phyloP scores from a whole-genome alignment of 345 rosid genomes.

The Adansonia digitata region DNA sequence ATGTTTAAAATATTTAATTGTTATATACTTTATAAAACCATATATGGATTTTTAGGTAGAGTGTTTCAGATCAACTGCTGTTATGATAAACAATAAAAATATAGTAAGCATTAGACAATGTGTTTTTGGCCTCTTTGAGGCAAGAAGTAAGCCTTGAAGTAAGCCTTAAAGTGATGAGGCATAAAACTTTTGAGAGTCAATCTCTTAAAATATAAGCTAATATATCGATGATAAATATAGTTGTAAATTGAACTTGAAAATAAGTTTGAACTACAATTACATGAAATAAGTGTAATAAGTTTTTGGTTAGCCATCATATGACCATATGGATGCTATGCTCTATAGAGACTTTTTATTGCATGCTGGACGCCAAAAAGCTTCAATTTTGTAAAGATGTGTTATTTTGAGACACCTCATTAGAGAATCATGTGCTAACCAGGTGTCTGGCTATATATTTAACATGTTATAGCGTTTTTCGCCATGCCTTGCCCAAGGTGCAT shows the following conservation, averaged over 20 bases:
- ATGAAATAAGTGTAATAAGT: neutral
- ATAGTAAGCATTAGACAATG: neutral
- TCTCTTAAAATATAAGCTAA: neutral
- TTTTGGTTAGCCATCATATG: neutral
- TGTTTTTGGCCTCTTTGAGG: neutral
- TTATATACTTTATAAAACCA: neutral
- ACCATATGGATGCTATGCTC: neutral
- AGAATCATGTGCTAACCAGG: neutral
- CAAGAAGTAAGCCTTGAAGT: neutral
- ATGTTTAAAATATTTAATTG: neutral
- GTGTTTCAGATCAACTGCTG: neutral
- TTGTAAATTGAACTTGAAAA: neutral
- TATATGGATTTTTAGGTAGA: neutral
- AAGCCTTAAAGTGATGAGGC: neutral
- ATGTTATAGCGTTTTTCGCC: neutral
- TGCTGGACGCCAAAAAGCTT: neutral
- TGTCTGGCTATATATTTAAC: neutral
- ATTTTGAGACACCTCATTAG: neutral
- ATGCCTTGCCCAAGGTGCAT: neutral
- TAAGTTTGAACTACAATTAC: neutral
- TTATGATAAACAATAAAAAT: neutral
- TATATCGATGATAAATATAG: neutral
- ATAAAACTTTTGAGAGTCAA: neutral
- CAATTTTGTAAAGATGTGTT: neutral
- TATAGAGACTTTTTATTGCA: neutral